A percentile compares a stretch with the other conserved stretches of the same genome.
Conservation (phyloP, 2,329 filamentous ascomycete genomes). For the Mycosphaerella sp. region DNA sequence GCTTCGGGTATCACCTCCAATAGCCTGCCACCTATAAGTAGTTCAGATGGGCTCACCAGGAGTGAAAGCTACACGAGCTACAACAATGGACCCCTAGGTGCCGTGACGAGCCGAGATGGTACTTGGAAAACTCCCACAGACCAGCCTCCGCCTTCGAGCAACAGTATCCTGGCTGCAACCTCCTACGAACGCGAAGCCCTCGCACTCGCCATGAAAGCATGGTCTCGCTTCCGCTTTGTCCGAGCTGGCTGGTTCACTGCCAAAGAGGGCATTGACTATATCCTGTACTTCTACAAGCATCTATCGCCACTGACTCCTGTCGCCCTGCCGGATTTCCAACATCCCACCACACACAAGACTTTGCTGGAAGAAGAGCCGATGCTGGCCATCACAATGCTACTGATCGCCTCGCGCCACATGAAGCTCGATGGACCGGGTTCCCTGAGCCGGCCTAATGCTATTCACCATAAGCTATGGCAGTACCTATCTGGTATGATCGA, state of each 20-base stretch:
- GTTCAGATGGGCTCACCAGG: constrained; percentile 18
- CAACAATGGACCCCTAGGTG: constrained; percentile 18
- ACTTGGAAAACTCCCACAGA: constrained; percentile 25
- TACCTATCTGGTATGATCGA: constrained; percentile 94
- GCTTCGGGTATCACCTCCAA: constrained; percentile 20
- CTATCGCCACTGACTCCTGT: constrained; percentile 90
- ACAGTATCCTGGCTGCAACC: constrained; percentile 20
- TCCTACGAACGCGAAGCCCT: constrained; percentile 34
- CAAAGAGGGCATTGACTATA: constrained; percentile 85
- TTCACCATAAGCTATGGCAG: constrained; percentile 92
- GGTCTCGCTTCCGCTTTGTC: constrained; percentile 90
- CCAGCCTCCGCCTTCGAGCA: constrained; percentile 14
- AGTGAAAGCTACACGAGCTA: constrained; percentile 16
- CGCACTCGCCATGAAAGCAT: constrained; percentile 71
- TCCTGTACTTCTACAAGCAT: constrained; percentile 92
- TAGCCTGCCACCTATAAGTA: constrained; percentile 21
- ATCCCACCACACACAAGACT: constrained; percentile 70
- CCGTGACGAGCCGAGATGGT: constrained; percentile 21
- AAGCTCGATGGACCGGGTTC: constrained; percentile 72
- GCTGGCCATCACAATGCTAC: constrained; percentile 81
- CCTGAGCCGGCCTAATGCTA: constrained; percentile 76
- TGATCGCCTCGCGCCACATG: constrained; percentile 83
- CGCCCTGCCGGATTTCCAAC: constrained; percentile 81
- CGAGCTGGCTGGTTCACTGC: constrained; percentile 94
- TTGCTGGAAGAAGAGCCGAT: constrained; percentile 88